Evolutionary conservation across 148 eudicot genomes (phyloP), one percentile per base, ranked within the genome.

Genomic region (Euryodendron excelsum): DNA sequence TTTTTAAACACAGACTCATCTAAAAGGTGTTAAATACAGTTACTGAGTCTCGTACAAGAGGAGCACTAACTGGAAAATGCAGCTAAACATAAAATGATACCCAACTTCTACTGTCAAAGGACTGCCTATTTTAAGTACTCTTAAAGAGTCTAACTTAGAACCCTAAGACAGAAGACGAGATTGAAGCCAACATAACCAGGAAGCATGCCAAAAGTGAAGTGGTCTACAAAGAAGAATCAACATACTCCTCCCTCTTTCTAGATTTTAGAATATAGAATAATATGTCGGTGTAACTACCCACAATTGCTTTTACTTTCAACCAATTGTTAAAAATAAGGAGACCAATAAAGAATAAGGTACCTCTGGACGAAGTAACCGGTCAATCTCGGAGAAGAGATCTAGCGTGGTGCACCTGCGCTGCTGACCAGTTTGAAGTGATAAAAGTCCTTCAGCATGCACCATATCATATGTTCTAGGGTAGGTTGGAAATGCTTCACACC

Each of bases 401-500:
- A 89, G 77, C 86, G 85, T 84, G 65, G 74, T 80, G 86, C 99
- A 96, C 68, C 86, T 82, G 28, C 83, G 87, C 73, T 92, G 83
- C 81, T 90, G 78, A 67, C 73, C 84, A 70, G 81, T 83, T 85
- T 89, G 89, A 70, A 90, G 90, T 64, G 99, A 82, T 71, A 96
- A 86, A 77, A 96, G 86, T 76, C 97, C 97, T 77, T 90, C 88
- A 33, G 93, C 99, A 85, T 96, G 99, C 45, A 96, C 95, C 85
- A 96, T 76, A 81, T 96, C 99, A 76, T 93, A 96, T 62, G 97
- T 93, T 77, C 99, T 92, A 39, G 99, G 97, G 76, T 96, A 96
- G 7, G 97, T 84, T 65, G 99, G 99, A 79, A 96, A 96, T 65
- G 97, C 90, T 87, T 93, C 98, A 89, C 99, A 96, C 99, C 99